phyloP scores from a whole-genome alignment of 1,139 yeast genomes.

The Kurtzmaniella quercitrusa region DNA sequence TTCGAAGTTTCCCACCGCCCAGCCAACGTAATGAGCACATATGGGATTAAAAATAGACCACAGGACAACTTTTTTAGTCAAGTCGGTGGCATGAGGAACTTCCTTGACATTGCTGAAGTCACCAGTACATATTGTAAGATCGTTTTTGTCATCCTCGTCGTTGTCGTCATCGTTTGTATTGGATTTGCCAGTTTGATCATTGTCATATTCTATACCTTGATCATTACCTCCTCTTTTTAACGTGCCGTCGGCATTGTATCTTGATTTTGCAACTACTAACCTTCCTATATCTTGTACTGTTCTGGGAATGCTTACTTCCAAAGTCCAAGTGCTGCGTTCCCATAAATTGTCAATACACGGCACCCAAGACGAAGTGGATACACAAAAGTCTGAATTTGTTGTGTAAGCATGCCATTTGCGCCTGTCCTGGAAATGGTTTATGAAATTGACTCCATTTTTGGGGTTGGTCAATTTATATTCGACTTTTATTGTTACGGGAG shows the following conservation, averaged over 20 bases:
- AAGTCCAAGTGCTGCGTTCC: conserved; percentile 91
- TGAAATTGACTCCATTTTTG: conserved; percentile 71
- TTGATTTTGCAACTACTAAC: conserved; percentile 10
- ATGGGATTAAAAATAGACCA: conserved; percentile 85
- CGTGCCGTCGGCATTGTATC: conserved; percentile 6
- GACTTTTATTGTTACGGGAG: conserved; percentile 70
- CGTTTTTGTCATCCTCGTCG: conserved; percentile 48
- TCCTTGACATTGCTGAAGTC: conserved; percentile 54
- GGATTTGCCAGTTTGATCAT: not conserved
- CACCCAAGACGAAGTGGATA: conserved; percentile 91
- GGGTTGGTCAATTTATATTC: conserved; percentile 67
- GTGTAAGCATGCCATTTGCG: conserved; percentile 83
- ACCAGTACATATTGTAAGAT: conserved; percentile 72
- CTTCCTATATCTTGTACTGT: conserved; percentile 70
- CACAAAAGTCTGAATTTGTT: conserved; percentile 68
- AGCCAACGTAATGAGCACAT: conserved; percentile 94
- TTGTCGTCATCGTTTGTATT: conserved; percentile 31
- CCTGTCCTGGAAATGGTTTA: conserved; percentile 34
- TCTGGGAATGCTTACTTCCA: conserved; percentile 78
- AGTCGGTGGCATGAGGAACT: conserved; percentile 51
- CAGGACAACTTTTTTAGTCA: conserved; percentile 68
- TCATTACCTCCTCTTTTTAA: conserved; percentile 7
- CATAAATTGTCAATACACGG: conserved; percentile 91
- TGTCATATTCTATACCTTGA: conserved; percentile 4
- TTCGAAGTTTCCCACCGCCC: conserved; percentile 89